Conservation (phyloP, 768 basidiomycete species). For the Cytidiella melzeri region DNA sequence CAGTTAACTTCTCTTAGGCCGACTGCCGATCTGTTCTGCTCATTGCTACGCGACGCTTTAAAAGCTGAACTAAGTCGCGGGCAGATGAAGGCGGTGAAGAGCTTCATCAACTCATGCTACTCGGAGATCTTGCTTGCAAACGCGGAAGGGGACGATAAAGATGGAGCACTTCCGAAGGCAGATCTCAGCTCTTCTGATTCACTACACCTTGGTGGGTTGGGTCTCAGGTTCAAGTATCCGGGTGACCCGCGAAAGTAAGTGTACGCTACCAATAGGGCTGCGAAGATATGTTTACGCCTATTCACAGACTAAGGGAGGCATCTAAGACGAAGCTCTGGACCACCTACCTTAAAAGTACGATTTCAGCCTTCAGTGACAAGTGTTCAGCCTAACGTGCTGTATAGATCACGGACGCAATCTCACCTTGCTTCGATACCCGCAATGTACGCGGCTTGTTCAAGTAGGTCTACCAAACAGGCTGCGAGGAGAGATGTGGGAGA, state of each 20-base stretch:
- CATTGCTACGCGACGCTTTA: slow-evolving; percentile 79
- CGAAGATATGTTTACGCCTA: not conserved
- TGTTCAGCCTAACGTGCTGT: not conserved
- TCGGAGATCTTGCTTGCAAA: slow-evolving; percentile 74
- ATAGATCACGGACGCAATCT: slow-evolving; percentile 89
- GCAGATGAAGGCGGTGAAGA: slow-evolving; percentile 89
- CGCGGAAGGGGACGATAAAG: slow-evolving; percentile 41
- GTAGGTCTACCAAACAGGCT: slow-evolving; percentile 93
- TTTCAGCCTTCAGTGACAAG: no score
- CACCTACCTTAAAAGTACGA: slow-evolving; percentile 71
- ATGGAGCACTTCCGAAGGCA: slow-evolving; percentile 56
- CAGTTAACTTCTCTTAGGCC: slow-evolving; percentile 92
- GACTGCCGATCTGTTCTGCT: slow-evolving; percentile 90
- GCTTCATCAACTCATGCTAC: slow-evolving; percentile 88
- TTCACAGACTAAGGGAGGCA: slow-evolving; percentile 75
- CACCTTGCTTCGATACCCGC: slow-evolving; percentile 92
- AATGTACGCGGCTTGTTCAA: slow-evolving; percentile 95
- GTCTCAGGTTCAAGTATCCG: slow-evolving; percentile 81
- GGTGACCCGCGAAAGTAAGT: slow-evolving; percentile 87
- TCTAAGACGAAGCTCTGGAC: slow-evolving; percentile 97
- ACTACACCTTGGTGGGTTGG: slow-evolving; percentile 72
- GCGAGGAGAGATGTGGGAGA: slow-evolving; percentile 98
- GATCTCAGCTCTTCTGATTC: slow-evolving; percentile 41
- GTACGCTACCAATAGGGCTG: not conserved
- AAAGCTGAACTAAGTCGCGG: slow-evolving; percentile 86